Percentiles rank a stretch among this genome's conserved stretches.
These are phyloP conservation scores for Crithidia thermophila DNA, from an alignment of 208 protist genomes.

Conservation along the genomic window DNA sequence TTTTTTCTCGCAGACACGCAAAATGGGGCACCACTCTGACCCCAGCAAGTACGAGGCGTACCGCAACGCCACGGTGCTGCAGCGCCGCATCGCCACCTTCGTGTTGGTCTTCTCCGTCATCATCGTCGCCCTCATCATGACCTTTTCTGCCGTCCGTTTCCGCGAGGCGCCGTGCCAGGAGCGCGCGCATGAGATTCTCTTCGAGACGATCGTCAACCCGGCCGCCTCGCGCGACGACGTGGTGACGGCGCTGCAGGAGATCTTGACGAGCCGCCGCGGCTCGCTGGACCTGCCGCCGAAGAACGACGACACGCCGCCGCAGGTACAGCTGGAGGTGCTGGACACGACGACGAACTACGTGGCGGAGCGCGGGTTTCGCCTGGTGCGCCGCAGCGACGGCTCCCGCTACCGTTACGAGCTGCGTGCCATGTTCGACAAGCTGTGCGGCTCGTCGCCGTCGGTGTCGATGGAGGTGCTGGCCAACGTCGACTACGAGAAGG, in stretches of 20 bases:
- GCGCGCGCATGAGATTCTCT: conserved; percentile 53
- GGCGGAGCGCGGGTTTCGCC: conserved; percentile 54
- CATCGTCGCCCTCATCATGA: conserved; percentile 56
- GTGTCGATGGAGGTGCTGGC: conserved; percentile 81
- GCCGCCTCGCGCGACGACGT: conserved; percentile 32
- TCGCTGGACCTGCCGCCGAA: conserved; percentile 25
- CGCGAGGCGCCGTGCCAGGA: conserved; percentile 69
- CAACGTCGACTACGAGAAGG: conserved; percentile 85
- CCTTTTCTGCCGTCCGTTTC: conserved; percentile 64
- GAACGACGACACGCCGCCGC: conserved; percentile 22
- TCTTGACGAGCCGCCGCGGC: conserved; percentile 26
- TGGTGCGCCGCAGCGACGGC: conserved; percentile 44
- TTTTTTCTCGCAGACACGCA: conserved; percentile 6
- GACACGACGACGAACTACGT: conserved; percentile 53
- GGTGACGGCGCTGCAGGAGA: conserved; percentile 26
- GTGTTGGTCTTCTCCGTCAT: conserved; percentile 73
- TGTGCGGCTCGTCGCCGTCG: conserved; percentile 55
- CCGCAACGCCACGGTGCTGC: conserved; percentile 47
- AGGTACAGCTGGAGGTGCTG: conserved; percentile 49
- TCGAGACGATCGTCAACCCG: conserved; percentile 36
- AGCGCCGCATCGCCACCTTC: conserved; percentile 71
- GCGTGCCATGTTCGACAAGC: conserved; percentile 50
- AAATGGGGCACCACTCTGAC: conserved; percentile 54
- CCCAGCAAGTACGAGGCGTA: conserved; percentile 35
- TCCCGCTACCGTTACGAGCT: conserved; percentile 51